Evolutionary conservation across 208 protist species (phyloP).

Genomic region (Leishmania mexicana): DNA sequence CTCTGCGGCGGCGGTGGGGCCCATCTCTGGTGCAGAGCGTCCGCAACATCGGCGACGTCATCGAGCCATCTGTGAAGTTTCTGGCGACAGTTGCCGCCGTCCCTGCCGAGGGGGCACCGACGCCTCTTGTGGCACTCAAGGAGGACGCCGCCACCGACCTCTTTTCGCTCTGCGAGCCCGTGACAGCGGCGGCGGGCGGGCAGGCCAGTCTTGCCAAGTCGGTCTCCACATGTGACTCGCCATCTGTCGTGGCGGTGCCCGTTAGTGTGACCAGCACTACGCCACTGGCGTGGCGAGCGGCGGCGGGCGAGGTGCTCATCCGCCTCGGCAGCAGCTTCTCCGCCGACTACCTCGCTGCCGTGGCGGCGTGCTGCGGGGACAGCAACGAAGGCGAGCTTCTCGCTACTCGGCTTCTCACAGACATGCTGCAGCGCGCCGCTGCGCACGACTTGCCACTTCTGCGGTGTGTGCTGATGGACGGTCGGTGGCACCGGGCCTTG

Average conservation of each 20-base stretch:
- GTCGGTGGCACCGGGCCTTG: slow-evolving; percentile 73
- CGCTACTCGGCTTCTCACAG: slow-evolving; percentile 63
- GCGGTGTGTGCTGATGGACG: slow-evolving; percentile 32
- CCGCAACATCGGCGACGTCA: slow-evolving; percentile 45
- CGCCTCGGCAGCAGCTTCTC: slow-evolving; percentile 52
- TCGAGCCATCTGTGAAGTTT: slow-evolving; percentile 54
- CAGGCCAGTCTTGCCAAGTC: slow-evolving; percentile 1
- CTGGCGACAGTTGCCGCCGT: slow-evolving; percentile 50
- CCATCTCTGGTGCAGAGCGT: slow-evolving; percentile 60
- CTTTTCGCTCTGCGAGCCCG: slow-evolving; percentile 35
- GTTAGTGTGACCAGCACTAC: slow-evolving; percentile 19
- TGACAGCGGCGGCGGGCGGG: not conserved
- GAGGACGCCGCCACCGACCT: slow-evolving; percentile 59
- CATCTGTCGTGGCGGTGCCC: slow-evolving; percentile 21
- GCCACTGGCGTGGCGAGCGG: slow-evolving; percentile 21
- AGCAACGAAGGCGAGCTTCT: slow-evolving; percentile 69
- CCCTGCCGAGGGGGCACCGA: slow-evolving; percentile 36
- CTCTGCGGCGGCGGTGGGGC: slow-evolving; percentile 49
- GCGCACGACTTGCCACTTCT: slow-evolving; percentile 39
- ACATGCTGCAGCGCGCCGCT: slow-evolving; percentile 48
- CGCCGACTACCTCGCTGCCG: slow-evolving; percentile 67
- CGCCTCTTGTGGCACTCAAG: slow-evolving; percentile 52
- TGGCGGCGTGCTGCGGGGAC: slow-evolving; percentile 73
- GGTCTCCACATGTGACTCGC: slow-evolving; percentile 6
- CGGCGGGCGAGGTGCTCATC: slow-evolving; percentile 42